Evolutionary conservation across 2,329 filamentous ascomycete species (phyloP).

Genomic region (Ceratocystis albifundus): DNA sequence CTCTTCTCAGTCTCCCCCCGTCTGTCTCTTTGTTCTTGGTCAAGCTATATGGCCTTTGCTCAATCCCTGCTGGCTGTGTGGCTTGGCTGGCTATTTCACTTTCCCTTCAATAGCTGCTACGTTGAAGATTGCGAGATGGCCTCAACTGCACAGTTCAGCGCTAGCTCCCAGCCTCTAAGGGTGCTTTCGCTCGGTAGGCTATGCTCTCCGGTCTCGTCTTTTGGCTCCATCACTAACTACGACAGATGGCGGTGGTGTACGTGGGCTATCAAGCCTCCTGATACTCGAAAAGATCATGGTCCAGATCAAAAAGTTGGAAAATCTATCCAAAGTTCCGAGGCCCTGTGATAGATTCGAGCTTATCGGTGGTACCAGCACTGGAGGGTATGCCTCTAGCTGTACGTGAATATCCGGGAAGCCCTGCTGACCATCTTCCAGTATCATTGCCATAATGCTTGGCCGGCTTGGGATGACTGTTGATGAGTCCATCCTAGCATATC

Average conservation of each 20-base stretch:
- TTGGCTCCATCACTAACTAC: too few species aligned
- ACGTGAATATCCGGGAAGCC: background rate
- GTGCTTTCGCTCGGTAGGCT: too few species aligned
- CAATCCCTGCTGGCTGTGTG: too few species aligned
- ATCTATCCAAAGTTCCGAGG: constrained; percentile 24
- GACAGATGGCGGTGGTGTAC: constrained; percentile 26
- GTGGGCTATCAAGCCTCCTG: constrained; percentile 27
- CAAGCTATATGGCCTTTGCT: too few species aligned
- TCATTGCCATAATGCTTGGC: background rate
- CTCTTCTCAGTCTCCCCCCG: too few species aligned
- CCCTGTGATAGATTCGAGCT: constrained; percentile 28
- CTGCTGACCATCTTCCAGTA: background rate
- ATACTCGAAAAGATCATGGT: constrained; percentile 27
- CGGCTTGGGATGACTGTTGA: background rate
- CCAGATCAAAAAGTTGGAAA: constrained; percentile 21
- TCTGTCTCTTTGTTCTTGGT: too few species aligned
- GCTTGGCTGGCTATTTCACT: too few species aligned
- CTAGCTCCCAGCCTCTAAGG: too few species aligned
- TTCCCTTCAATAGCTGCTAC: too few species aligned
- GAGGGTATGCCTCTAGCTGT: constrained; percentile 26
- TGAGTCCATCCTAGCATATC: background rate
- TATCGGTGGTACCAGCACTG: constrained; percentile 29
- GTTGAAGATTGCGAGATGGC: too few species aligned
- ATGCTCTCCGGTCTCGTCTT: too few species aligned
- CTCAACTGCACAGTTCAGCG: too few species aligned